phyloP scores from a whole-genome alignment of 345 rosid genomes.

The Acer yangbiense region DNA sequence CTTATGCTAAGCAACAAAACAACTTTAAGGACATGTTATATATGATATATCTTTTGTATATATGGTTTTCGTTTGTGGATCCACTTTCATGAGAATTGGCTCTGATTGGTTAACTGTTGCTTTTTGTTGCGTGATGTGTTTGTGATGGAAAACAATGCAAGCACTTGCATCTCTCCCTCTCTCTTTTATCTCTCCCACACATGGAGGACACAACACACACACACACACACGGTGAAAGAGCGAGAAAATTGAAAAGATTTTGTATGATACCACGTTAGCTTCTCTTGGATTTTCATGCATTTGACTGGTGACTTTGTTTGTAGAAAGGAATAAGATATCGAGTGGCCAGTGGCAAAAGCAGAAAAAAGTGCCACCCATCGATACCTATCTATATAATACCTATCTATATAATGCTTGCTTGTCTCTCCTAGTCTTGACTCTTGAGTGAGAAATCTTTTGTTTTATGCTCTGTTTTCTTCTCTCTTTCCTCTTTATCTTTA shows the following conservation, averaged over 20 bases:
- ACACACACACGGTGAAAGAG: background rate
- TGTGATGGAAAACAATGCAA: background rate
- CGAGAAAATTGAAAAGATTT: background rate
- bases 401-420: conserved; percentile 7
- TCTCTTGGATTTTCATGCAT: conserved; percentile 11
- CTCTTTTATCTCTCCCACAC: background rate
- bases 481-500: background rate
- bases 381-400: too few relatives aligned
- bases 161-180: too few relatives aligned
- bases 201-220: background rate
- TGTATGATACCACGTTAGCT: conserved; percentile 24
- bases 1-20: background rate
- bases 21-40: background rate
- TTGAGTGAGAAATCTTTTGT: conserved; percentile 39
- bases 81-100: background rate
- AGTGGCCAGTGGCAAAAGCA: conserved; percentile 37
- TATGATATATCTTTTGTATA: background rate
- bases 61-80: background rate
- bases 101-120: background rate
- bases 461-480: conserved; percentile 30
- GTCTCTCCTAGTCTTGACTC: conserved; percentile 9
- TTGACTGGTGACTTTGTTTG: background rate
- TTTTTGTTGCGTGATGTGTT: conserved; percentile 1
- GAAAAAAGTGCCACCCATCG: conserved; percentile 17
- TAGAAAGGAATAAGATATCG: conserved; percentile 20